These are phyloP conservation scores for Cercophora samala DNA, from an alignment of 495 filamentous ascomycete species.

Conservation along the genomic window DNA sequence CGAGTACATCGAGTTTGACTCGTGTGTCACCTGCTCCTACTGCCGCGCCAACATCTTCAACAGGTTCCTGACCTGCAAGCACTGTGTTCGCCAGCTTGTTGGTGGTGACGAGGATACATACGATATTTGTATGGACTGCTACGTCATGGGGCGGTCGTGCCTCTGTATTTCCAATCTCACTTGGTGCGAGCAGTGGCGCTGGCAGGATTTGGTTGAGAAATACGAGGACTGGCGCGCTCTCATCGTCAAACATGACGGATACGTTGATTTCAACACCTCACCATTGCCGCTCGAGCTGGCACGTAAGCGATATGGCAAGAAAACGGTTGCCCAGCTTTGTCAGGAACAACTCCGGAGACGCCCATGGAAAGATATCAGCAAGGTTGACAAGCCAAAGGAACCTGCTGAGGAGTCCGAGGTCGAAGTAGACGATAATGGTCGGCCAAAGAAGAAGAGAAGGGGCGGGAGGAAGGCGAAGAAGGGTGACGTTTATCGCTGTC, in stretches of 20 bases:
- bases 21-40: conserved; percentile 91
- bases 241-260: conserved; percentile 64
- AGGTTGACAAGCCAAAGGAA: conserved; percentile 32
- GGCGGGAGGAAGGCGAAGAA: conserved; percentile 38
- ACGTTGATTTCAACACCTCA: conserved; percentile 54
- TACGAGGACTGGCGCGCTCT: conserved; percentile 79
- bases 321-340: conserved; percentile 81
- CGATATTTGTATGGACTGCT: conserved; percentile 97
- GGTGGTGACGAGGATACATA: conserved; percentile 72
- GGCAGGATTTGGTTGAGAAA: conserved; percentile 69
- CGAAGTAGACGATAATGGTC: conserved; percentile 50
- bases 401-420: conserved; percentile 31
- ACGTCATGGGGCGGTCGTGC: conserved; percentile 88
- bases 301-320: conserved; percentile 59
- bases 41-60: conserved; percentile 97
- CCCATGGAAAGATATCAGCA: conserved; percentile 59
- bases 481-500: conserved; percentile 59
- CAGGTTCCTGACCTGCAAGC: conserved; percentile 83
- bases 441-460: conserved; percentile 47
- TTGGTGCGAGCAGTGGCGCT: conserved; percentile 91
- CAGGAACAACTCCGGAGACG: conserved; percentile 76
- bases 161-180: conserved; percentile 75
- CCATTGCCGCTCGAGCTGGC: conserved; percentile 63
- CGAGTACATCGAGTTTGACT: conserved; percentile 73
- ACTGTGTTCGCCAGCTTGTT: conserved; percentile 59